These are phyloP conservation scores for Phyllosticta capitalensis DNA, from an alignment of 2,329 filamentous ascomycete species.

Conservation along the genomic window DNA sequence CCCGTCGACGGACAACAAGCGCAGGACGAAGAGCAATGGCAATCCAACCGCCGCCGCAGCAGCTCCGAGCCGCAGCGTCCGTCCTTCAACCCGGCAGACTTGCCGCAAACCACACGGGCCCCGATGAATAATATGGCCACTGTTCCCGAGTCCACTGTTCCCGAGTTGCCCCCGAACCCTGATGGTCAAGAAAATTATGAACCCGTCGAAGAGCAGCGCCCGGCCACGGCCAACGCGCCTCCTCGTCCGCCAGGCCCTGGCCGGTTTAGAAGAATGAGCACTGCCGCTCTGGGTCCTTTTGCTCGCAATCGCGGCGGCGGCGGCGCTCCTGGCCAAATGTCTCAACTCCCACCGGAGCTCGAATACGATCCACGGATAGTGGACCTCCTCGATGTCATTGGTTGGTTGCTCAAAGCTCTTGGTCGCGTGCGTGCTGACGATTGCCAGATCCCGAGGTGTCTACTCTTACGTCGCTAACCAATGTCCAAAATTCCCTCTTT, in stretches of 20 bases:
- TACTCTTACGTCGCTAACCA: conserved; percentile 73
- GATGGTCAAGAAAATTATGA: neutral
- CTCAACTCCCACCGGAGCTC: neutral
- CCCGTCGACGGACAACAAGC: neutral
- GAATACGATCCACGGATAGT: conserved; percentile 55
- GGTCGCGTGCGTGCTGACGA: conserved; percentile 17
- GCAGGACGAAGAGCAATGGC: conserved; percentile 2
- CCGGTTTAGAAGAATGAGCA: conserved; percentile 3
- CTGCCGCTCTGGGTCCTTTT: conserved; percentile 1
- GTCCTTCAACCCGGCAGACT: conserved; percentile 1
- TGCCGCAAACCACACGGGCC: neutral
- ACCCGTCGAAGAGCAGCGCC: neutral
- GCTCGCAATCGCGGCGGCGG: neutral
- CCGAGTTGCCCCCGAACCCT: neutral
- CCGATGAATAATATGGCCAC: conserved; percentile 7
- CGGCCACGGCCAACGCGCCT: neutral
- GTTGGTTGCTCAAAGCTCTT: conserved; percentile 33
- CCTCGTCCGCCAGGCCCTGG: neutral
- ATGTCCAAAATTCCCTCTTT: conserved; percentile 84
- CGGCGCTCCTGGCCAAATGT: neutral
- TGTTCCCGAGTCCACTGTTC: conserved; percentile 9
- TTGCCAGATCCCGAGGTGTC: conserved; percentile 68
- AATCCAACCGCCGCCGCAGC: conserved; percentile 8
- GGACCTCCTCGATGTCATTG: conserved; percentile 59
- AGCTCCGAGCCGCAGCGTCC: conserved; percentile 11